Conservation (phyloP, 306 rosid species). For the Arachis stenosperma region DNA sequence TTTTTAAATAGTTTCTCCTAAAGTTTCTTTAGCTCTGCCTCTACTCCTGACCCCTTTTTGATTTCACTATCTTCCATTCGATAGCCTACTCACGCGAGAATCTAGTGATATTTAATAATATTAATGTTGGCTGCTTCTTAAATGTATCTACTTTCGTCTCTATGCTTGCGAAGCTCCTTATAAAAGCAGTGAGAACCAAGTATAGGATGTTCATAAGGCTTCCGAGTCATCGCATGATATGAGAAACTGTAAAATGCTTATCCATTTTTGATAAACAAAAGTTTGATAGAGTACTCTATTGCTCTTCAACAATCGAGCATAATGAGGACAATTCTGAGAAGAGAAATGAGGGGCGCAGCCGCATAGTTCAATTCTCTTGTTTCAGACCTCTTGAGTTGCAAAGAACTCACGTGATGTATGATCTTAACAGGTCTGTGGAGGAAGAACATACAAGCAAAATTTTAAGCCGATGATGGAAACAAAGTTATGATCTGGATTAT, state of each 20-base stretch:
- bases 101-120: no score
- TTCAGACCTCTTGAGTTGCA: background rate
- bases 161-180: no score
- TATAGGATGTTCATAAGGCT: no score
- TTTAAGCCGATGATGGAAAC: slow-evolving; percentile 8
- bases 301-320: background rate
- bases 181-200: no score
- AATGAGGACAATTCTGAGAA: background rate
- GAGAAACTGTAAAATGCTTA: slow-evolving; percentile 6
- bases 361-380: background rate
- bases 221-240: background rate
- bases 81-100: no score
- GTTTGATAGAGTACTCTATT: background rate
- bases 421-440: background rate
- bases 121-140: no score
- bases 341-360: background rate
- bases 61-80: no score
- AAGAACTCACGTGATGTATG: background rate
- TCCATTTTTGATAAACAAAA: slow-evolving; percentile 4
- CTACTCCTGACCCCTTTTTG: no score
- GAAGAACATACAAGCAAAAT: background rate
- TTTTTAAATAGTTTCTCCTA: no score
- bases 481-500: background rate
- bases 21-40: no score
- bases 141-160: no score